A percentile compares a stretch with the other conserved stretches of the same genome.
Conservation (phyloP, 495 filamentous ascomycete species). For the Terfezia boudieri region DNA sequence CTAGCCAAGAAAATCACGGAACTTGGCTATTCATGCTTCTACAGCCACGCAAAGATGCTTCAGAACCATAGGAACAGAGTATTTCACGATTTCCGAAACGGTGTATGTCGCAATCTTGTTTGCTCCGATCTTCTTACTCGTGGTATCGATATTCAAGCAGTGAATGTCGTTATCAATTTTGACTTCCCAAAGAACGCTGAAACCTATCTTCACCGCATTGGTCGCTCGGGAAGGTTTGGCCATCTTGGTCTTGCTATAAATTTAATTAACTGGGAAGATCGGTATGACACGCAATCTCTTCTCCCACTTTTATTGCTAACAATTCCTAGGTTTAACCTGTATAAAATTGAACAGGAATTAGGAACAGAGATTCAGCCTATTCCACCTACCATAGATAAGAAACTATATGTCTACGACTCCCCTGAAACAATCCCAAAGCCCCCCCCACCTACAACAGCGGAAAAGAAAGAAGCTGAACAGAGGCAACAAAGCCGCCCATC, state of each 20-base stretch:
- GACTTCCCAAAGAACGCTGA: conserved; percentile 99
- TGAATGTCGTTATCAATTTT: conserved; percentile 99
- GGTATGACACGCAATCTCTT: conserved; percentile 17
- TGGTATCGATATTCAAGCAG: conserved; percentile 98
- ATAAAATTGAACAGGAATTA: conserved; percentile 93
- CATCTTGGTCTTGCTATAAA: conserved; percentile 97
- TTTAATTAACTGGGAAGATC: conserved; percentile 97
- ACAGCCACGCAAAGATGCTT: conserved; percentile 97
- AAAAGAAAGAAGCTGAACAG: neutral
- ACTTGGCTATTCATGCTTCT: conserved; percentile 97
- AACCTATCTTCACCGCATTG: conserved; percentile 96
- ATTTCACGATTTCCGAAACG: conserved; percentile 97
- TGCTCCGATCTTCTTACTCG: conserved; percentile 95
- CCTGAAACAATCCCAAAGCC: conserved; percentile 85
- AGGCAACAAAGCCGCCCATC: neutral
- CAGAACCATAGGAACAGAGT: conserved; percentile 92
- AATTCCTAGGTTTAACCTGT: conserved; percentile 53
- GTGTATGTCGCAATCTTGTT: conserved; percentile 89
- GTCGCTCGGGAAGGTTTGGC: conserved; percentile 88
- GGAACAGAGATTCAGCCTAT: conserved; percentile 96
- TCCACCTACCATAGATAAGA: conserved; percentile 85
- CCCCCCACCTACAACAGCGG: conserved; percentile 1
- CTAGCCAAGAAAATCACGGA: conserved; percentile 99
- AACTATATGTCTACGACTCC: conserved; percentile 90
- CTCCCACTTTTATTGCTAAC: conserved; percentile 4